Evolutionary conservation across 306 rosid species (phyloP).

Genomic region (Datisca glomerata): DNA sequence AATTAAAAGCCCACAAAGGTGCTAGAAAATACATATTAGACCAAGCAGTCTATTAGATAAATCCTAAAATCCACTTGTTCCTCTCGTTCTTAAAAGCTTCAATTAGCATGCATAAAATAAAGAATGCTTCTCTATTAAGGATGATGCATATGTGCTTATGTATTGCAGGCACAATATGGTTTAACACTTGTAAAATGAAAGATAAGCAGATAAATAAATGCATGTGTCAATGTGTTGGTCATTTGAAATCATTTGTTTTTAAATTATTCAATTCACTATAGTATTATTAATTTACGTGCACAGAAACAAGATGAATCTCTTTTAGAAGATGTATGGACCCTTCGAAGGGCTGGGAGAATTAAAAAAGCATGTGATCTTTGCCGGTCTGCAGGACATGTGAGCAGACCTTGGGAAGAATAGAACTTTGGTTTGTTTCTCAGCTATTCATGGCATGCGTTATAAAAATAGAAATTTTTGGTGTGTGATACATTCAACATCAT

Average conservation of each 20-base stretch:
- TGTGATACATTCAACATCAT: not conserved
- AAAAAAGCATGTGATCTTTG: constrained; percentile 90
- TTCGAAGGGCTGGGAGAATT: constrained; percentile 89
- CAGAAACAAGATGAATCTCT: constrained; percentile 98
- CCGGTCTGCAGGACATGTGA: constrained; percentile 93
- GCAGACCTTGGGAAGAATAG: constrained; percentile 12
- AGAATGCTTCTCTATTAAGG: too few relatives aligned
- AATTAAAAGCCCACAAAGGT: too few relatives aligned
- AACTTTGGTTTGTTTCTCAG: not conserved
- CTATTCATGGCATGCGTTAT: too few relatives aligned
- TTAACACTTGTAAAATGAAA: too few relatives aligned
- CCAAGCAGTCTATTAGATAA: too few relatives aligned
- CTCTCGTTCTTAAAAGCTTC: too few relatives aligned
- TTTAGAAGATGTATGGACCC: constrained; percentile 93
- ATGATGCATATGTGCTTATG: too few relatives aligned
- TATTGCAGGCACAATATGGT: too few relatives aligned
- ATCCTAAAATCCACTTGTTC: too few relatives aligned
- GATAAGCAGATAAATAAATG: not conserved
- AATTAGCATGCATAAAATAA: too few relatives aligned
- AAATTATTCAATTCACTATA: constrained; percentile 3
- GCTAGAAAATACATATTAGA: too few relatives aligned
- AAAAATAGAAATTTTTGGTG: too few relatives aligned
- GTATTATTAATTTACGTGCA: constrained; percentile 6
- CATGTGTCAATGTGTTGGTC: not conserved
- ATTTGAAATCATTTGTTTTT: not conserved